A percentile compares a stretch with the other conserved stretches of the same genome.
Evolutionary conservation across 306 rosid species (phyloP).

Genomic region (Rosa persica): DNA sequence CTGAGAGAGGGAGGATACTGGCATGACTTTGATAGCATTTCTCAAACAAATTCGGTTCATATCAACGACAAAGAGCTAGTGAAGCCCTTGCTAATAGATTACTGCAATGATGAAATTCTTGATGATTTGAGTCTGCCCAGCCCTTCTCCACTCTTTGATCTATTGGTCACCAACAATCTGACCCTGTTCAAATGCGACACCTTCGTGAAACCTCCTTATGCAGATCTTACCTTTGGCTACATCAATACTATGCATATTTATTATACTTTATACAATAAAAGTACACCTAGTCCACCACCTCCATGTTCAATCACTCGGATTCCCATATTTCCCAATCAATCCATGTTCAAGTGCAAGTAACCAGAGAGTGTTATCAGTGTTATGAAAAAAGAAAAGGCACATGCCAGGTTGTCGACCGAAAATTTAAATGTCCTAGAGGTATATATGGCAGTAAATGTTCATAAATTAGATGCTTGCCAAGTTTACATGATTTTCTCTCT

Average conservation of each 20-base stretch:
- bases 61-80: background rate
- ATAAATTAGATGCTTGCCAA: background rate
- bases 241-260: background rate
- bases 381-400: accelerated
- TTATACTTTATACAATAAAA: background rate
- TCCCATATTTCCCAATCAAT: background rate
- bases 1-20: conserved; percentile 1
- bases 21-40: background rate
- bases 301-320: background rate
- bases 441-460: background rate
- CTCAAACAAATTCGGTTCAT: accelerated
- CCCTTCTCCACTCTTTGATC: too few relatives aligned
- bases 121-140: background rate
- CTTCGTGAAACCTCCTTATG: accelerated
- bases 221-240: background rate
- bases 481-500: background rate
- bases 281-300: background rate
- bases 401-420: background rate
- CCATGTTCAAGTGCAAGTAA: background rate
- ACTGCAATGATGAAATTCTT: background rate
- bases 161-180: background rate
- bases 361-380: background rate
- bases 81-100: accelerated
- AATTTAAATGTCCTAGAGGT: background rate
- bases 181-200: background rate